A percentile compares a stretch with the other conserved stretches of the same genome.
phyloP scores from a whole-genome alignment of 2,329 filamentous ascomycete genomes.

The Rasamsonia emersonii region DNA sequence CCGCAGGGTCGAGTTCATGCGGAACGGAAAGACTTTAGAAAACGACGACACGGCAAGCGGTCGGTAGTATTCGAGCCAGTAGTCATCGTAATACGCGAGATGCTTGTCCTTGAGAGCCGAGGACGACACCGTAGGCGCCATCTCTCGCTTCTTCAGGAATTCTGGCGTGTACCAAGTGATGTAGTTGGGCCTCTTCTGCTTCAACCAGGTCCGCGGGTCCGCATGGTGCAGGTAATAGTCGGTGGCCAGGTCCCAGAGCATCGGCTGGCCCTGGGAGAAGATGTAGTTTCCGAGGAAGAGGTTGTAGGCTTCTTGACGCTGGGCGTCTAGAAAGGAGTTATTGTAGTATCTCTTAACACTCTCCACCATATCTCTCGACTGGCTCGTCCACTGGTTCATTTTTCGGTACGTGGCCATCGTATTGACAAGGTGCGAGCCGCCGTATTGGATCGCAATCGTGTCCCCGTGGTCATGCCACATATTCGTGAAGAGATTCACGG shows the following conservation, averaged over 20 bases:
- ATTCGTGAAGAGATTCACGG: constrained; percentile 89
- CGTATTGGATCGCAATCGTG: constrained; percentile 95
- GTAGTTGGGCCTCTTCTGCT: constrained; percentile 59
- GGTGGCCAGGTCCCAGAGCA: constrained; percentile 92
- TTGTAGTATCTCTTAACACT: constrained; percentile 99
- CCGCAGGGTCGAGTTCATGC: constrained; percentile 80
- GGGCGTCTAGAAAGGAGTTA: constrained; percentile 96
- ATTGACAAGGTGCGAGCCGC: constrained; percentile 93
- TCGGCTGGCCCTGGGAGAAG: constrained; percentile 75
- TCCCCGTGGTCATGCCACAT: constrained; percentile 99
- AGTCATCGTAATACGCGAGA: constrained; percentile 67
- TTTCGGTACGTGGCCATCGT: constrained; percentile 99
- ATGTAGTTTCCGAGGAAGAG: constrained; percentile 95
- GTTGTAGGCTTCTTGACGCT: constrained; percentile 96
- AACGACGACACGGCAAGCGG: constrained; percentile 82
- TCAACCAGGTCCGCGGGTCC: constrained; percentile 65
- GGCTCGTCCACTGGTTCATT: constrained; percentile 97
- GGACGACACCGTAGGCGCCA: constrained; percentile 40
- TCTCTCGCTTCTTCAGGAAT: constrained; percentile 55
- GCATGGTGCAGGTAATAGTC: constrained; percentile 95
- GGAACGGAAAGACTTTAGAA: constrained; percentile 83
- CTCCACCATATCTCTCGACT: constrained; percentile 97
- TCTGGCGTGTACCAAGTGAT: constrained; percentile 80
- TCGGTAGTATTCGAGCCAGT: constrained; percentile 95
- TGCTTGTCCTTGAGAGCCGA: constrained; percentile 19